phyloP scores from a whole-genome alignment of 1,139 yeast genomes.

The Sugiyamaella grinbergsii region DNA sequence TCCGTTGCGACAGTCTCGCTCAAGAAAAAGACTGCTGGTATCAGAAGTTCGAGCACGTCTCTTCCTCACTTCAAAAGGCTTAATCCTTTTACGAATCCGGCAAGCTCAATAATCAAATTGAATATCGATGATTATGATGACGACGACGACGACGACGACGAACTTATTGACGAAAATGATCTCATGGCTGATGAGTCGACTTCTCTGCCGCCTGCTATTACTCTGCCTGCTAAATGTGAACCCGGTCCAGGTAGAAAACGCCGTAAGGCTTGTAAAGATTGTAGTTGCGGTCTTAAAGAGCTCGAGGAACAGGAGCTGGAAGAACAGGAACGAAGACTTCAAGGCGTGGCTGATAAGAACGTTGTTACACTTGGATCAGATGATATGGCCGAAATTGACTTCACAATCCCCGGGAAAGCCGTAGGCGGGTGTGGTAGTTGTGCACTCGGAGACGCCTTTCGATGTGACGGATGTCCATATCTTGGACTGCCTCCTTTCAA shows the following conservation, averaged over 20 bases:
- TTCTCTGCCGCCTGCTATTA: conserved; percentile 44
- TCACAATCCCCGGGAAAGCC: conserved; percentile 86
- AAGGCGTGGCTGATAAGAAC: conserved; percentile 18
- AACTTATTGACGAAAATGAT: conserved; percentile 50
- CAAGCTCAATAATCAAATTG: conserved; percentile 20
- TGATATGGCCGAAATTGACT: conserved; percentile 81
- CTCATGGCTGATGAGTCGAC: conserved; percentile 48
- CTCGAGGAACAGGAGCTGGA: conserved; percentile 48
- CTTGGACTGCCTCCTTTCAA: conserved; percentile 96
- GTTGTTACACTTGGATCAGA: conserved; percentile 62
- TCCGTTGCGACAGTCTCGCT: conserved; percentile 20
- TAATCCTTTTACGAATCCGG: conserved; percentile 8
- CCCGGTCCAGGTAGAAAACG: conserved; percentile 55
- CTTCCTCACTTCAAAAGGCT: conserved; percentile 32
- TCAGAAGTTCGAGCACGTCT: neutral
- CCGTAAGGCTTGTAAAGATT: conserved; percentile 82
- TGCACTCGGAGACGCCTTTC: conserved; percentile 94
- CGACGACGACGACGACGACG: conserved; percentile 49
- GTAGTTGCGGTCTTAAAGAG: conserved; percentile 95
- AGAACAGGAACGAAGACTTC: conserved; percentile 34
- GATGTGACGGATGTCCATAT: conserved; percentile 98
- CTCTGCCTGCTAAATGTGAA: conserved; percentile 47
- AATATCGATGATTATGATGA: conserved; percentile 51
- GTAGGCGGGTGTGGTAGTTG: conserved; percentile 97
- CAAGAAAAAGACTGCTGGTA: conserved; percentile 18